Base-by-base conservation (phyloP, 805 yeast genomes). In the Maudiozyma barnettii region DNA sequence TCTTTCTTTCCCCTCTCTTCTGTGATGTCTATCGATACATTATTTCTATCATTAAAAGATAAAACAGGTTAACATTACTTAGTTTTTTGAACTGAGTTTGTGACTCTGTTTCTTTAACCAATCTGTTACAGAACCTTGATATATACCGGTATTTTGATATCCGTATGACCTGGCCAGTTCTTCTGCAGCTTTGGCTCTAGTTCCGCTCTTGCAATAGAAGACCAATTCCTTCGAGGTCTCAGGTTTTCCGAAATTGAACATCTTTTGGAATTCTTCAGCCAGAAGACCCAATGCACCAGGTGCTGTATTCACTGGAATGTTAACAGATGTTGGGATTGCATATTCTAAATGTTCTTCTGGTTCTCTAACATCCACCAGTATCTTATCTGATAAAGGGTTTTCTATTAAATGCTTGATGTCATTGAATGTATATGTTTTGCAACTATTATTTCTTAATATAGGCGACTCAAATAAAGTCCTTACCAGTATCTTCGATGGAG, bases 121-220 rank as follows among this genome's bases (percentile, higher is more conserved):
- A 63, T 91, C 97, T 57, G 78, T 81, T 66, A 81, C 84, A 13
- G 95, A 84, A 4, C 98, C 98, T 37, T 74, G 67, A 68, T 91
- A 91, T 66, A 90, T 86, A 49, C 91, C 88, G 55, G 96, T 77
- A 56, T 85, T 77, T 44, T 75, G 69, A 68, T 91, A 91, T 10
- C 97, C 98, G 66, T 83, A 88, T 21, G 96, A 85, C 51, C 81
- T 77, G 12, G 98, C 98, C 60, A 91, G 74, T 62, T 87, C 95
- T 62, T 88, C 96, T 40, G 96, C 89, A 51, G 89, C 88, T 40
- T 87, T 75, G 22, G 95, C 83, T 71, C 99, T 81, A 42, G 87
- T 85, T 47, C 99, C 99, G 9, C 85, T 95, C 45, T 84, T 77
- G 67, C 99, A 91, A 69, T 89, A 91, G 67, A 91, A 90, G 41